Evolutionary conservation across 306 rosid genomes (phyloP), one percentile per base, ranked within the genome.

Genomic region (Begonia fuchsioides): DNA sequence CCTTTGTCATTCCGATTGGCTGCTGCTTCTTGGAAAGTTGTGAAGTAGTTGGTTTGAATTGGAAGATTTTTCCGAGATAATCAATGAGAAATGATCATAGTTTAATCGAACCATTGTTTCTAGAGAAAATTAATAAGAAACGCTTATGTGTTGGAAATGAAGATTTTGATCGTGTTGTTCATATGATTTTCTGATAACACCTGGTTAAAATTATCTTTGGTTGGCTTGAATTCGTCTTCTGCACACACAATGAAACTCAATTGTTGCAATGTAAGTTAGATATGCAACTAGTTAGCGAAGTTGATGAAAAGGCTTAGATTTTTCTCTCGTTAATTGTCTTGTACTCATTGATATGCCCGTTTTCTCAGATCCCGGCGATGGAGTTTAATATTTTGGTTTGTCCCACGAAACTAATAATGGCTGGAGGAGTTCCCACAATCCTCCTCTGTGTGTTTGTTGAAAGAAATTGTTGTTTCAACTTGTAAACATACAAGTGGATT

Each of bases 401-500:
- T 69, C 76, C 0, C 83, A 62, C 51, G 93, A 83, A 61, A 68
- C 86, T 8, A 80, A 87, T 39, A 81, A 52, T 87, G 64, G 93
- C 86, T 0, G 80, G 96, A 26, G 96, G 96, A 54, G 57, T 80
- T 46, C 86, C 94, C 3, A 94, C 80, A 77, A 72, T 83, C 32
- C 44, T 66, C 47, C 45, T 15, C 35, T 26, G 35, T 26, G 35
- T 6, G 8, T 26, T 26, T 26, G 35, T 26, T 26, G 35, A n/a
- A n/a, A n/a, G n/a, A n/a, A n/a, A n/a, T n/a, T n/a, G 35, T 26
- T 26, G 35, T 8, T 26, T 26, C 35, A 26, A 26, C 35, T 2
- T 2, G 35, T 26, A 8, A 26, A 26, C 35, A 4, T 26, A 26
- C 7, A 5, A 26, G 35, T 26, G 8, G 35, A 26, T 26, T 26